Percentiles rank a stretch among this genome's conserved stretches.
These are phyloP conservation scores for Saccharum spontaneum DNA, from an alignment of 176 grass and related monocot genomes.

Conservation along the genomic window DNA sequence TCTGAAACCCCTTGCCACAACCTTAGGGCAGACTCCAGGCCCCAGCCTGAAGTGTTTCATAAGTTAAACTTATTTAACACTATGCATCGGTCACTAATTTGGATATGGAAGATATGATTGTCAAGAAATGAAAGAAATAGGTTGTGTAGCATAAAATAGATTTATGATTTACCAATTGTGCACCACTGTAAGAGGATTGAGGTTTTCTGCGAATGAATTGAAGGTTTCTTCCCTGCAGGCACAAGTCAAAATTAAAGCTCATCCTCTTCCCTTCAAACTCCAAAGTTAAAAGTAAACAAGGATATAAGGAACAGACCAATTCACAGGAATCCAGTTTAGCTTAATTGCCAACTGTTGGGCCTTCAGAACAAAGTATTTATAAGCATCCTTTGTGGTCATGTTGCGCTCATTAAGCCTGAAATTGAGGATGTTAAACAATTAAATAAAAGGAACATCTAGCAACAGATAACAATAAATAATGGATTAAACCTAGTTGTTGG, in stretches of 20 bases:
- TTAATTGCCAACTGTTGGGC: constrained; percentile 77
- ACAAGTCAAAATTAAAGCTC: constrained; percentile 2
- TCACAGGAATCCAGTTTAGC: constrained; percentile 85
- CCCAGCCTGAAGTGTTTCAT: constrained; percentile 59
- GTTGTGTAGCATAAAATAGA: constrained; percentile 5
- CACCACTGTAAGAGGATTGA: constrained; percentile 83
- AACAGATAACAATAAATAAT: background rate
- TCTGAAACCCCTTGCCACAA: constrained; percentile 82
- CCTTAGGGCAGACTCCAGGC: constrained; percentile 89
- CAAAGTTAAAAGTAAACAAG: background rate
- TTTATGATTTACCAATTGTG: constrained; percentile 77
- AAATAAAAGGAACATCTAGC: constrained; percentile 18
- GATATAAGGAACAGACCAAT: constrained; percentile 52
- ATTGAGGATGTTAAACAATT: background rate
- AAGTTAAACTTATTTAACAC: background rate
- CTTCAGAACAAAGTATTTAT: constrained; percentile 93
- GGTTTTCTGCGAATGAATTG: constrained; percentile 79
- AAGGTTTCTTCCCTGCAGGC: constrained; percentile 95
- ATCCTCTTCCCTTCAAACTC: background rate
- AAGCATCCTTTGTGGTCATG: constrained; percentile 91
- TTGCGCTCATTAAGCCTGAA: constrained; percentile 74
- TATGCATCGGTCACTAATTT: background rate
- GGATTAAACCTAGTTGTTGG: constrained; percentile 14
- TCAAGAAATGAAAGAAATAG: background rate
- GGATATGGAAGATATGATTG: background rate